A percentile compares a stretch with the other conserved stretches of the same genome.
These are phyloP conservation scores for Elaeagnus macrophylla DNA, from an alignment of 306 rosid genomes.

Conservation along the genomic window DNA sequence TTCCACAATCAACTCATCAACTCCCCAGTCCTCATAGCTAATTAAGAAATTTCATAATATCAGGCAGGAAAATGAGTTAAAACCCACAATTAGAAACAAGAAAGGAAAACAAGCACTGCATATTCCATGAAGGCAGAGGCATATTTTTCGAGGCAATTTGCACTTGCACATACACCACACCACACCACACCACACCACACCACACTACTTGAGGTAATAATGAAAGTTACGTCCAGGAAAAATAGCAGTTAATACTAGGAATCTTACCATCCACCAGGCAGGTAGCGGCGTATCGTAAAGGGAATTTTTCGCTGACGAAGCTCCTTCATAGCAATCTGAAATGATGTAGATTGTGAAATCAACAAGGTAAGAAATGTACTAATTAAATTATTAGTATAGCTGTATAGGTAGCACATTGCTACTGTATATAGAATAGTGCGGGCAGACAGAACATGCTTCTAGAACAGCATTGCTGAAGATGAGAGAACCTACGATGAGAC, in stretches of 20 bases:
- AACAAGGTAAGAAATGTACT: background rate
- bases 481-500: no score
- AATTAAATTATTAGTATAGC: background rate
- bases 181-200: no score
- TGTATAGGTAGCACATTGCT: no score
- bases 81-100: background rate
- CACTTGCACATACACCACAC: no score
- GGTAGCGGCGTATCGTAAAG: conserved; percentile 89
- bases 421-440: no score
- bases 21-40: conserved; percentile 99
- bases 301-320: conserved; percentile 90
- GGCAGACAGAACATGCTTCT: no score
- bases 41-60: conserved; percentile 13
- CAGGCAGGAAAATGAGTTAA: background rate
- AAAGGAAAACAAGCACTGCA: background rate
- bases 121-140: background rate
- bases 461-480: no score
- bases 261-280: conserved; percentile 90
- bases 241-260: background rate
- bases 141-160: no score
- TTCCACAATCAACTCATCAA: conserved; percentile 87
- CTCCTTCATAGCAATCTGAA: conserved; percentile 93
- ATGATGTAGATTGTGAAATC: background rate
- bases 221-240: background rate
- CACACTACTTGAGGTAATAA: no score